A percentile compares a stretch with the other conserved stretches of the same genome.
Evolutionary conservation across 768 basidiomycete species (phyloP).

Genomic region (Hericium coralloides): DNA sequence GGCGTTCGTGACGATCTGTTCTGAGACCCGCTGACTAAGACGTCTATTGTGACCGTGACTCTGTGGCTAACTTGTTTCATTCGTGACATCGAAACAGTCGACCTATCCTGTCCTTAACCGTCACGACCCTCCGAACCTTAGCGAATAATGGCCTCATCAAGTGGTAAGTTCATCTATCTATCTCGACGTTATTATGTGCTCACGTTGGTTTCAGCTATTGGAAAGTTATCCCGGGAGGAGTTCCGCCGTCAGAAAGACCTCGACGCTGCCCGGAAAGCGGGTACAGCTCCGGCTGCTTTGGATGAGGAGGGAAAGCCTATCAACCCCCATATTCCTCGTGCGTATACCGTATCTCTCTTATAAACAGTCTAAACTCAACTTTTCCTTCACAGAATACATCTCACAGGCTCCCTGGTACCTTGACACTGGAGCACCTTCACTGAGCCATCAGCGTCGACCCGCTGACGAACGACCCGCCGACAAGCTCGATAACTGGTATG

Average conservation of each 20-base stretch:
- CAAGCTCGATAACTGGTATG: slow-evolving; percentile 88
- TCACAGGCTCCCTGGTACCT: slow-evolving; percentile 99
- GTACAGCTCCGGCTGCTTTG: slow-evolving; percentile 91
- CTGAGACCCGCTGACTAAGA: no score
- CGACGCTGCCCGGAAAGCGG: slow-evolving; percentile 96
- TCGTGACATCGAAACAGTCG: no score
- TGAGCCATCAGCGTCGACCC: slow-evolving; percentile 87
- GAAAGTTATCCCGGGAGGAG: slow-evolving; percentile 91
- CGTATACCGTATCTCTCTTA: slow-evolving; percentile 20
- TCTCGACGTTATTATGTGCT: not conserved
- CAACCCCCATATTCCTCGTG: slow-evolving; percentile 98
- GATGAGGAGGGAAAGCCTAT: slow-evolving; percentile 94
- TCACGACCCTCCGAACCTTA: not conserved
- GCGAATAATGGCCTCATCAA: slow-evolving; percentile 16
- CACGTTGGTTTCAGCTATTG: slow-evolving; percentile 30
- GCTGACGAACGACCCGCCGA: slow-evolving; percentile 44
- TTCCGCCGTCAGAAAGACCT: slow-evolving; percentile 94
- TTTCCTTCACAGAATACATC: slow-evolving; percentile 84
- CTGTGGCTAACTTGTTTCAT: no score
- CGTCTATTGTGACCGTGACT: no score
- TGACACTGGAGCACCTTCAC: slow-evolving; percentile 86
- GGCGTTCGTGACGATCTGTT: no score
- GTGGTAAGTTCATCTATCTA: slow-evolving; percentile 6
- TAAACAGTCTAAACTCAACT: not conserved
- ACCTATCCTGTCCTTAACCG: not conserved